Conservation (phyloP, 2,329 filamentous ascomycete species). For the Fusarium clavum region DNA sequence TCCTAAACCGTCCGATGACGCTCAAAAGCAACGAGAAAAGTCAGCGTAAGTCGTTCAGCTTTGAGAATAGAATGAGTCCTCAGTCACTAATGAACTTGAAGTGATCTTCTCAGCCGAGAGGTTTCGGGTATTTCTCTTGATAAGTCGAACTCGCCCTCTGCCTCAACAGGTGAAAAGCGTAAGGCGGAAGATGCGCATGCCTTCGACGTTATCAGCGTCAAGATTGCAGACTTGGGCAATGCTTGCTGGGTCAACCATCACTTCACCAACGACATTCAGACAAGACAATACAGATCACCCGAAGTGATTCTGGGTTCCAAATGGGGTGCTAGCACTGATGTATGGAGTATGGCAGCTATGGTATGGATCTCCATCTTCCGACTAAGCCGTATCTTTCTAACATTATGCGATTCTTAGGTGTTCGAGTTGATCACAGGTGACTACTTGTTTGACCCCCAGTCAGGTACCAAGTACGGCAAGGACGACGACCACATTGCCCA, state of each 20-base stretch:
- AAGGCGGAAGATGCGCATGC: constrained; percentile 67
- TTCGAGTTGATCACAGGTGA: constrained; percentile 98
- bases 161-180: constrained; percentile 70
- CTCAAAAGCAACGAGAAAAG: constrained; percentile 88
- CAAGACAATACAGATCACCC: constrained; percentile 94
- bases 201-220: constrained; percentile 90
- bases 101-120: constrained; percentile 90
- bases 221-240: constrained; percentile 98
- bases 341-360: constrained; percentile 99
- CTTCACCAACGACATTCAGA: constrained; percentile 99
- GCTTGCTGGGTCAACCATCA: constrained; percentile 99
- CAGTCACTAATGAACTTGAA: constrained; percentile 51
- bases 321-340: constrained; percentile 99
- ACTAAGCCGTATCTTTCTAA: constrained; percentile 15
- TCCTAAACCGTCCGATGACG: constrained; percentile 68
- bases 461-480: constrained; percentile 98
- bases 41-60: constrained; percentile 76
- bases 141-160: constrained; percentile 68
- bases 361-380: constrained; percentile 62
- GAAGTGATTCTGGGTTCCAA: constrained; percentile 97
- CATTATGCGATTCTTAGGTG: constrained; percentile 66
- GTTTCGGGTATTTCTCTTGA: constrained; percentile 95
- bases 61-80: background rate
- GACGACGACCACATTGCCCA: constrained; percentile 99
- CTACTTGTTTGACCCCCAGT: constrained; percentile 98